Base-by-base conservation (phyloP, 139 green algal species). In the Picochlorum sp. region DNA sequence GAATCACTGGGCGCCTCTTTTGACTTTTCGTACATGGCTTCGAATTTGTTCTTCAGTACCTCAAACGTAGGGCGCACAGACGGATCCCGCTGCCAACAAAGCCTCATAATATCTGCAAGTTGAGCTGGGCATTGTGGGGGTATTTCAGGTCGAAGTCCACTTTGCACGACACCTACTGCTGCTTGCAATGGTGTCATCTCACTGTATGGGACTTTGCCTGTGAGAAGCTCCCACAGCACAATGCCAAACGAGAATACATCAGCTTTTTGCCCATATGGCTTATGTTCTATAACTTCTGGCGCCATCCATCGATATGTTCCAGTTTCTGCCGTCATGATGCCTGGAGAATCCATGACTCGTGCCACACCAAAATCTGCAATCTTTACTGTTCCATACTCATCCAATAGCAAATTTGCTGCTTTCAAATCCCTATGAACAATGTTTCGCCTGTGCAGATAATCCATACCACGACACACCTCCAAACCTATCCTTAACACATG, bases 241-340 rank as follows among this genome's bases (percentile, higher is more conserved):
- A 97, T 83, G 11, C 64, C 66, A 41, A 69, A 74, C 24, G 76
- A 90, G 73, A 95, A 98, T 23, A 96, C 84, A 68, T 97, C 92
- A 18, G 85, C 86, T 60, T 80, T 76, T 57, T 79, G 65, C 4
- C 60, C 70, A 72, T 99, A 99, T 0, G 91, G 87, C 68, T 87
- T 87, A 82, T 99, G 94, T 80, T 98, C 92, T 45, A 99, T 99
- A 16, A 99, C 94, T 77, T 99, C 94, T 3, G 94, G 94, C 6
- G 94, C 94, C 94, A 99, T 99, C 94, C 94, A 99, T 51, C 93
- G 79, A 83, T 99, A 99, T 0, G 94, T 99, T 11, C 94, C 94
- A 6, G 94, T 99, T 78, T 99, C 94, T 18, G 94, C 94, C 3
- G 94, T 99, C 94, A 98, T 99, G 69, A 89, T 74, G 15, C 94